Base-by-base conservation (phyloP, 106 monocot species). In the Apostasia ramifera region DNA sequence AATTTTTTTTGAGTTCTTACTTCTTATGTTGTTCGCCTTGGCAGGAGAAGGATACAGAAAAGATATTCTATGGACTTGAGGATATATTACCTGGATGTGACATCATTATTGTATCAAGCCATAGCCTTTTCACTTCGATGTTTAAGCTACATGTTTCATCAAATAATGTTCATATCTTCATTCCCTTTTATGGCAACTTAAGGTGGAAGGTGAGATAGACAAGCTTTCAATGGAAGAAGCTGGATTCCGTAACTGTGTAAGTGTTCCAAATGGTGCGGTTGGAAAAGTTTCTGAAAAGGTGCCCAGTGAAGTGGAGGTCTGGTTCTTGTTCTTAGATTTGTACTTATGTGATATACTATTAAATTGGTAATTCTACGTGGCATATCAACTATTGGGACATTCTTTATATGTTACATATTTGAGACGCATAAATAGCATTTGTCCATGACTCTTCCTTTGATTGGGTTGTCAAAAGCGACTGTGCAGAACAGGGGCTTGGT, bases 51-150 rank as follows among this genome's bases (percentile, higher is more conserved):
- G 66, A 73, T 64, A 86, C 86, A 5, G 89, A 95, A 76, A 88
- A 76, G 69, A 86, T 95, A 71, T 84, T 95, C 63, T 95, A 95
- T 74, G 95, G 95, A 40, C 78, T 95, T 58, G 92, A 95, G 72
- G 95, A 95, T 82, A 84, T 95, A 69, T 73, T 70, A 49, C 46
- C 67, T 56, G 51, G 71, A 47, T 77, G 44, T 49, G 93, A 93
- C 46, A 74, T 95, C 53, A 95, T 95, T 61, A 95, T 95, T 82
- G 95, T 91, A 90, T 49, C 65, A 66, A 69, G 53, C 14, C 42
- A 37, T 52, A 44, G 11, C 73, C 47, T 6, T 2, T 65, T 65
- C 26, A 6, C 9, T 26, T 10, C 14, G 7, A 65, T 65, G 48
- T 65, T 65, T 7, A 65, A 15, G 26, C 48, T 65, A 9, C 47